These are phyloP conservation scores for Peniophora sp. DNA, from an alignment of 1,284 basidiomycete genomes.

Conservation along the genomic window DNA sequence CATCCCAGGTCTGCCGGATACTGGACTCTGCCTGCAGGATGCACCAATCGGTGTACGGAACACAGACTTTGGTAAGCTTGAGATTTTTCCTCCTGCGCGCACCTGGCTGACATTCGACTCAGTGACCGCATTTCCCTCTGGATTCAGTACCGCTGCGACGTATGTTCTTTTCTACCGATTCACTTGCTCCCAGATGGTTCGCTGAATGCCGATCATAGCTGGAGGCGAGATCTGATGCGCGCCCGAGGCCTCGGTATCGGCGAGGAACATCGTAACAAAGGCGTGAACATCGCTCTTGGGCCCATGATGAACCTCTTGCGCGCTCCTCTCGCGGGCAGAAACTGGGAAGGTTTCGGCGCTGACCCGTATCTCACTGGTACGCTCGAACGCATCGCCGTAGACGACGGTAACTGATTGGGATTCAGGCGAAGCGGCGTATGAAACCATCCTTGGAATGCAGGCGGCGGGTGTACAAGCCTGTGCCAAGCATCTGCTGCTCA, in stretches of 20 bases:
- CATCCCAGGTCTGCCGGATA: conserved; percentile 27
- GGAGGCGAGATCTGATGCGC: conserved; percentile 61
- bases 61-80: conserved; percentile 30
- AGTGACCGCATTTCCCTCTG: conserved; percentile 51
- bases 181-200: background rate
- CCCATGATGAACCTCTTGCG: conserved; percentile 70
- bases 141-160: conserved; percentile 49
- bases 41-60: conserved; percentile 37
- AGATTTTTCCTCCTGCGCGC: no score
- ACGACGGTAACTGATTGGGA: conserved; percentile 21
- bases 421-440: conserved; percentile 63
- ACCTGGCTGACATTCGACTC: no score
- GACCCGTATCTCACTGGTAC: conserved; percentile 24
- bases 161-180: conserved; percentile 19
- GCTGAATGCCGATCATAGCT: conserved; percentile 24
- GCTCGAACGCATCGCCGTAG: no score
- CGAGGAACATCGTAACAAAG: conserved; percentile 71
- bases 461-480: conserved; percentile 54
- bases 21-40: conserved; percentile 62
- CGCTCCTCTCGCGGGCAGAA: conserved; percentile 59
- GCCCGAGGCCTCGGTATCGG: conserved; percentile 72
- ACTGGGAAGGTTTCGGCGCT: conserved; percentile 82
- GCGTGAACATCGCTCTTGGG: conserved; percentile 64
- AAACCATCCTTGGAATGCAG: conserved; percentile 73
- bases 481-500: conserved; percentile 25